phyloP scores from a whole-genome alignment of 1,139 yeast species.

The Hemisphaericaspora xylofermentans region DNA sequence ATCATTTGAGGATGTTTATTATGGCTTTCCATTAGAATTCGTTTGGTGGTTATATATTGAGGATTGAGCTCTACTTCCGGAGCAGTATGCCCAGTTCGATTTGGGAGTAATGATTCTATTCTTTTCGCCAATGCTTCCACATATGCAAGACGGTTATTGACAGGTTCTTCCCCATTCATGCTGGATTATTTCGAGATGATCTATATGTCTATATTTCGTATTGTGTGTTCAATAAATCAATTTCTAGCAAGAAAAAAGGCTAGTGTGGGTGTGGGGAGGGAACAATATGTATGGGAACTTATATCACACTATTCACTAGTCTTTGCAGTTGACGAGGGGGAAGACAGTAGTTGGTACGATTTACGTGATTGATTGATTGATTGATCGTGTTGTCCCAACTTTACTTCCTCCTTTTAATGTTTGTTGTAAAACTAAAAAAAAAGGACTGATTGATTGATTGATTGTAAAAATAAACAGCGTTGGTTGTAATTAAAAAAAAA shows the following conservation, averaged over 20 bases:
- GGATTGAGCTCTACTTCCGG: constrained; percentile 47
- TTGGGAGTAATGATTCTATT: constrained; percentile 38
- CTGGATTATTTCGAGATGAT: background rate
- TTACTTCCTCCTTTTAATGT: background rate
- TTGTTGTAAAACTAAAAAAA: background rate
- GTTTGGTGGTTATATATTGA: constrained; percentile 35
- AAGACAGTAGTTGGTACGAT: background rate
- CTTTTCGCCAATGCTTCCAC: constrained; percentile 25
- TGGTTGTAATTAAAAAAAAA: too few species aligned
- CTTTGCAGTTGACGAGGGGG: background rate
- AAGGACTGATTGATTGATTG: background rate
- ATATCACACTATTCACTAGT: too few species aligned
- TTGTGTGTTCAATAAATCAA: too few species aligned
- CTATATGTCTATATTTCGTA: background rate
- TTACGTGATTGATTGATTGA: background rate
- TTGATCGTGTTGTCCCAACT: background rate
- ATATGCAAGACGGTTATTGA: constrained; percentile 14
- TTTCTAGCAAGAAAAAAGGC: too few species aligned
- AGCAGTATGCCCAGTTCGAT: constrained; percentile 39
- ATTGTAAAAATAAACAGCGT: background rate
- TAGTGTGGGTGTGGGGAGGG: background rate
- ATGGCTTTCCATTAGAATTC: constrained; percentile 27
- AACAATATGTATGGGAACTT: too few species aligned
- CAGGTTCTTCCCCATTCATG: background rate
- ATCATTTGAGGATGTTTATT: constrained; percentile 15